These are phyloP conservation scores for Pseudocercospora crystallina DNA, from an alignment of 2,329 filamentous ascomycete genomes.

Conservation along the genomic window DNA sequence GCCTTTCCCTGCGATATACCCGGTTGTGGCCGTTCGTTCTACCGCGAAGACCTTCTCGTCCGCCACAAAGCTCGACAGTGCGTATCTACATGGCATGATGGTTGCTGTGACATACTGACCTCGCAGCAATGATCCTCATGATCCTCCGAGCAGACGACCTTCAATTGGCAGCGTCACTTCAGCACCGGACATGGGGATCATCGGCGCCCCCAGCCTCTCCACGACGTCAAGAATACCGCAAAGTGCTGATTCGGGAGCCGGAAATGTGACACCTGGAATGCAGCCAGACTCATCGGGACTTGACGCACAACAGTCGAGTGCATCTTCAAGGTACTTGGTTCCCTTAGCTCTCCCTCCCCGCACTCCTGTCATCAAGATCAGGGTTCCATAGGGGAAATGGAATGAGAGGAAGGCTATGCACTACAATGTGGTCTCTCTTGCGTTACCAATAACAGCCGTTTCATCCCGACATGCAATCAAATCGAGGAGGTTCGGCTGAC, in stretches of 20 bases:
- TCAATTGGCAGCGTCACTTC: constrained; percentile 20
- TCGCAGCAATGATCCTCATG: constrained; percentile 24
- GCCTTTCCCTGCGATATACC: constrained; percentile 42
- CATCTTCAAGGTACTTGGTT: constrained; percentile 24
- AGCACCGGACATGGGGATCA: constrained; percentile 7
- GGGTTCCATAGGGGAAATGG: too few relatives aligned
- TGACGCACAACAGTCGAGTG: constrained; percentile 11
- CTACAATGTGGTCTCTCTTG: too few relatives aligned
- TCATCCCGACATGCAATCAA: too few relatives aligned
- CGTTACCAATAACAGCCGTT: too few relatives aligned
- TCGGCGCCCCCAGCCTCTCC: too few relatives aligned
- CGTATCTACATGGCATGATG: constrained; percentile 19
- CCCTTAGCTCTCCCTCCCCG: neutral
- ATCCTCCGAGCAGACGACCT: constrained; percentile 22
- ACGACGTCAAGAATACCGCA: too few relatives aligned
- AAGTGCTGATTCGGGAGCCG: too few relatives aligned
- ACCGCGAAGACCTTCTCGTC: constrained; percentile 45
- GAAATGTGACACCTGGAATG: constrained; percentile 4
- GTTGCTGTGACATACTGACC: neutral
- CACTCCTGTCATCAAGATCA: too few relatives aligned
- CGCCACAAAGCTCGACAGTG: constrained; percentile 49
- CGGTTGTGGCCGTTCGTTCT: constrained; percentile 45
- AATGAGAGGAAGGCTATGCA: too few relatives aligned
- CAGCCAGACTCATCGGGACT: constrained; percentile 3
- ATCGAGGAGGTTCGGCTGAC: constrained; percentile 6